Evolutionary conservation across 2,329 filamentous ascomycete genomes (phyloP), one percentile per base, ranked within the genome.

Genomic region (Aspergillus uvarum): DNA sequence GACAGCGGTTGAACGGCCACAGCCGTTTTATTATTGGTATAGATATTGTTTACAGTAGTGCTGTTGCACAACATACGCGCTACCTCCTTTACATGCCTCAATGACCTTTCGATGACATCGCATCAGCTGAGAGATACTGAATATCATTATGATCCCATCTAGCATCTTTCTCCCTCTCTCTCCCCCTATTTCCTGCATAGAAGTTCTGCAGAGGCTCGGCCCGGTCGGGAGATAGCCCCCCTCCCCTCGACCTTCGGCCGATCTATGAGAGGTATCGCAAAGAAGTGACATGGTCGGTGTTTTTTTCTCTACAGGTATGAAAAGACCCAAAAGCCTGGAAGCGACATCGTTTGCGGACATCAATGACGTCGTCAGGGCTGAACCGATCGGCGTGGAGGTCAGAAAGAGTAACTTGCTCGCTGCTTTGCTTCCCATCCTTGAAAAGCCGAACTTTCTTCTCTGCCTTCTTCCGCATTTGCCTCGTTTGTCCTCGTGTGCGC

Each of bases 201-300:
- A 26, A 47, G 49, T 11, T 54, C 58, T 62, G 64, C 64, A 61
- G 54, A 67, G 67, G 67, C 61, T 59, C 67, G 65, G 67, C 57
- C 67, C 65, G 64, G 58, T 55, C 61, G 64, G 61, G 54, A 55
- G 55, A 64, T 61, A 58, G 51, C 29, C 53, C 47, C 26, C 7
- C 26, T 8, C 26, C 26, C 48, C 38, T 44, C 26, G 19, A 56
- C 32, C 29, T 32, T 50, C 51, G 51, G 47, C 38, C 54, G 56
- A 55, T 60, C 52, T 57, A 60, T 51, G 26, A 49, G 32, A 52
- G 42, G 48, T 47, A 55, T 52, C 38, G 19, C 16, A 44, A 19
- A 19, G 5, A 44, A 44, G 32, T 44, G 38, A 44, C 38, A 44
- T 44, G 8, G 38, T 19, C 19, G 38, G 26, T 29, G 26, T 29